Evolutionary conservation across 2,329 filamentous ascomycete species (phyloP), one percentile per base, ranked within the genome.

Genomic region (Colletotrichum karsti): DNA sequence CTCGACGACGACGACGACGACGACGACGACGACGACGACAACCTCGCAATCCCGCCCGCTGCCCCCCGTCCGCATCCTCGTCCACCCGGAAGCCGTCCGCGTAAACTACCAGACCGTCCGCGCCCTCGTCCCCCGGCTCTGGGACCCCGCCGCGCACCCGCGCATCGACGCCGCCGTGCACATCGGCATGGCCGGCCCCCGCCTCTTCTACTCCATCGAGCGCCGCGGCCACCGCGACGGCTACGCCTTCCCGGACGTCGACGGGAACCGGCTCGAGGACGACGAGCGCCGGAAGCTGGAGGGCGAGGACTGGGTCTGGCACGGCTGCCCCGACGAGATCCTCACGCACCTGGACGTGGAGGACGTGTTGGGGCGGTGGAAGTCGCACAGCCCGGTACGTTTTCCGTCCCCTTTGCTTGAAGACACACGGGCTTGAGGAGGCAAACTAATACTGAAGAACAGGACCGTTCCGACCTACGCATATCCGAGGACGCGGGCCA

Each of bases 181-280:
- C 78, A 92, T 97, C 57, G 94, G 94, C 70, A 94, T 97, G 87
- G 92, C 93, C 77, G 76, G 92, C 77, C 74, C 88, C 81, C 72
- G 85, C 78, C 73, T 89, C 13, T 78, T 88, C 72, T 97, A 95
- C 77, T 87, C 88, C 10, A 82, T 95, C 8, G 94, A 97, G 81
- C 85, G 87, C 10, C 83, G 87, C 37, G 93, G 87, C 0, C 91
- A 93, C 74, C 87, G 92, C 39, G 90, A 93, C 72, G 91, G 91
- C 4, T 97, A 97, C 79, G 80, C 81, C 18, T 85, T 91, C 72
- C 81, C 81, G 20, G 94, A 97, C 76, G 87, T 94, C n/a, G 90
- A 94, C 72, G 88, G 87, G 4, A 80, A 88, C 73, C 79, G 85
- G 8, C 80, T 87, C 9, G 87, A 86, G 74, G 87, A 88, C 70